These are phyloP conservation scores for Spirogloea muscicola DNA, from an alignment of 139 green algal species.

Conservation along the genomic window DNA sequence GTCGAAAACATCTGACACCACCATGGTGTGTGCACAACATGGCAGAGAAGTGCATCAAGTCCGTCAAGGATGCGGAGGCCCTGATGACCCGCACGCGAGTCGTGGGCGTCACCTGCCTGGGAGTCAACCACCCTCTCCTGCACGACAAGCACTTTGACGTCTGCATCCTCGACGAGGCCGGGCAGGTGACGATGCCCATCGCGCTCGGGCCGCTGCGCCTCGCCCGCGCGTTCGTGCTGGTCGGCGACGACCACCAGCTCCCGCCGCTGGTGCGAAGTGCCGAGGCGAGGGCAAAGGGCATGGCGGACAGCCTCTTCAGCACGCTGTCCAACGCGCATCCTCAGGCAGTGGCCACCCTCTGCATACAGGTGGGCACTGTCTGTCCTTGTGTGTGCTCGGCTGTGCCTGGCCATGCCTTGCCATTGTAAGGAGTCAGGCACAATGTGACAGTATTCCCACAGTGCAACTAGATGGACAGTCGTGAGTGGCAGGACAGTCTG, in stretches of 20 bases:
- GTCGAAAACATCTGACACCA: too few relatives aligned
- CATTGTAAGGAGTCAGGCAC: too few relatives aligned
- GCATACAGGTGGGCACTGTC: too few relatives aligned
- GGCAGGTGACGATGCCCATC: constrained; percentile 70
- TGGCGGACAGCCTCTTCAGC: constrained; percentile 79
- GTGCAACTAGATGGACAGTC: too few relatives aligned
- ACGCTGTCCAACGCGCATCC: too few relatives aligned
- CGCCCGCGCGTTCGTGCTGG: constrained; percentile 63
- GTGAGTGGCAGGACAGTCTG: too few relatives aligned
- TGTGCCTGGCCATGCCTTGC: too few relatives aligned
- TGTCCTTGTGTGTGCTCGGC: too few relatives aligned
- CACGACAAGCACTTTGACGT: constrained; percentile 67
- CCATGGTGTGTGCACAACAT: too few relatives aligned
- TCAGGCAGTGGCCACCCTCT: too few relatives aligned
- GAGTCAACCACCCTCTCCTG: constrained; percentile 55
- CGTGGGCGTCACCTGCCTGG: constrained; percentile 71
- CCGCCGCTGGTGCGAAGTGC: constrained; percentile 61
- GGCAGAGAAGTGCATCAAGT: too few relatives aligned
- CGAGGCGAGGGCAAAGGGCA: constrained; percentile 60
- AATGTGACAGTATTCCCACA: too few relatives aligned
- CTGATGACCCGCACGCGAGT: constrained; percentile 17
- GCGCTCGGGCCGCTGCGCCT: constrained; percentile 67
- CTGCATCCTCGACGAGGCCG: constrained; percentile 92
- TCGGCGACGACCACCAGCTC: constrained; percentile 84
- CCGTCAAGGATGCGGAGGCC: constrained; percentile 10